These are phyloP conservation scores for Euclidium syriacum DNA, from an alignment of 345 rosid genomes.

Conservation along the genomic window DNA sequence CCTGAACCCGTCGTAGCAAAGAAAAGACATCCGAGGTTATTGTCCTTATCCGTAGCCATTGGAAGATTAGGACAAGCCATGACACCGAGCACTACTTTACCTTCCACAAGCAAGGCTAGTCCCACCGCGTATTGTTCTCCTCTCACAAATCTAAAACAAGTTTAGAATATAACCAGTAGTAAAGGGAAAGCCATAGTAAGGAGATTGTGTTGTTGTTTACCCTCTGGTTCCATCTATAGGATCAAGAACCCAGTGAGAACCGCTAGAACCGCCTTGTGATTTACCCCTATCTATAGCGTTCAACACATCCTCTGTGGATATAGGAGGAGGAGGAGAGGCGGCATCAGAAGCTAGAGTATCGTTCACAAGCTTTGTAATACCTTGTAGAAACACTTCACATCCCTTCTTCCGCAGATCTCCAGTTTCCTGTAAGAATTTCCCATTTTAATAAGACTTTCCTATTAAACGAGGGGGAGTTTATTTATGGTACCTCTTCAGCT, in stretches of 20 bases:
- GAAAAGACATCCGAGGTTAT: constrained; percentile 73
- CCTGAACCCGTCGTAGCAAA: constrained; percentile 68
- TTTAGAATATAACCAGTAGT: background rate
- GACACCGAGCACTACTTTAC: constrained; percentile 83
- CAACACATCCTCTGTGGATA: constrained; percentile 63
- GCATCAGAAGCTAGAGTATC: constrained; percentile 56
- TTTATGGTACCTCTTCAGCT: constrained; percentile 76
- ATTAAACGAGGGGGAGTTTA: background rate
- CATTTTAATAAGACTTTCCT: background rate
- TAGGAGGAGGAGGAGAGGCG: constrained; percentile 22
- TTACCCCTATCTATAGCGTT: constrained; percentile 72
- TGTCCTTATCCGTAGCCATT: constrained; percentile 32
- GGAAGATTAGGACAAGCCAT: constrained; percentile 95
- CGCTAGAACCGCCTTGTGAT: constrained; percentile 81
- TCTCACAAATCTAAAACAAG: constrained; percentile 62
- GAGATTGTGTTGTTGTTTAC: constrained; percentile 42
- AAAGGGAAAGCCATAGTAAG: background rate
- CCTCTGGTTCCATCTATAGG: constrained; percentile 99
- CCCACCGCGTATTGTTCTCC: constrained; percentile 96
- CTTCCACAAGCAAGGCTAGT: constrained; percentile 81
- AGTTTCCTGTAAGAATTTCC: constrained; percentile 52
- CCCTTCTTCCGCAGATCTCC: constrained; percentile 60
- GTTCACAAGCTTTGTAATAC: constrained; percentile 69
- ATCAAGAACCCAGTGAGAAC: constrained; percentile 93
- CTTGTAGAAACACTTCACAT: constrained; percentile 46